A percentile compares a stretch with the other conserved stretches of the same genome.
These are phyloP conservation scores for Kodamaea alishanica DNA, from an alignment of 1,139 yeast genomes.

Conservation along the genomic window DNA sequence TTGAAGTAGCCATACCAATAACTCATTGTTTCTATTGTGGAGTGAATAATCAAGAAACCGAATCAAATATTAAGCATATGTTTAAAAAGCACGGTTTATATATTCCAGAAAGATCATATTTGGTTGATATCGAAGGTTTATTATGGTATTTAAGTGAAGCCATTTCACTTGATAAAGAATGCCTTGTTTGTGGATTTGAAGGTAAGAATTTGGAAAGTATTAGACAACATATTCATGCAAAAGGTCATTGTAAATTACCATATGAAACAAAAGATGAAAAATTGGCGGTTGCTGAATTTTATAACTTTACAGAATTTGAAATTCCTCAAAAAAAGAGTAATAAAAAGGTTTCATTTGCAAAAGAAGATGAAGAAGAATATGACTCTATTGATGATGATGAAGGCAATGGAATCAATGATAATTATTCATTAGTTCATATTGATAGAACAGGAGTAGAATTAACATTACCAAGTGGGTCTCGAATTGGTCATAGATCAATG, in stretches of 20 bases:
- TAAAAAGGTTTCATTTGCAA: slow-evolving; percentile 23
- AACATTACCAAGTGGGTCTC: slow-evolving; percentile 46
- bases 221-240: slow-evolving; percentile 48
- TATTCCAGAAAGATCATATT: slow-evolving; percentile 45
- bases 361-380: slow-evolving; percentile 23
- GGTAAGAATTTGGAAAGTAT: slow-evolving; percentile 49
- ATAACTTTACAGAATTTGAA: slow-evolving; percentile 32
- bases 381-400: slow-evolving; percentile 4
- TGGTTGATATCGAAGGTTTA: slow-evolving; percentile 43
- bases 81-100: slow-evolving; percentile 46
- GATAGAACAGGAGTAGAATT: slow-evolving; percentile 41
- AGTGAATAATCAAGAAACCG: slow-evolving; percentile 33
- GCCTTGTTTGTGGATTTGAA: slow-evolving; percentile 51
- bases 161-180: slow-evolving; percentile 43
- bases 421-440: slow-evolving; percentile 34
- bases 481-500: slow-evolving; percentile 48
- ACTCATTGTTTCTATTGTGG: slow-evolving; percentile 44
- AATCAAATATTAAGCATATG: slow-evolving; percentile 48
- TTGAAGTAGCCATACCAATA: slow-evolving; percentile 27
- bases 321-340: slow-evolving; percentile 10
- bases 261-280: slow-evolving; percentile 48
- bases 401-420: slow-evolving; percentile 17
- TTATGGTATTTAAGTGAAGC: slow-evolving; percentile 43
- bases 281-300: slow-evolving; percentile 37
- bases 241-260: slow-evolving; percentile 55